Percentiles rank a stretch among this genome's conserved stretches.
phyloP scores from a whole-genome alignment of 2,329 filamentous ascomycete species.

The Exserohilum rostratum region DNA sequence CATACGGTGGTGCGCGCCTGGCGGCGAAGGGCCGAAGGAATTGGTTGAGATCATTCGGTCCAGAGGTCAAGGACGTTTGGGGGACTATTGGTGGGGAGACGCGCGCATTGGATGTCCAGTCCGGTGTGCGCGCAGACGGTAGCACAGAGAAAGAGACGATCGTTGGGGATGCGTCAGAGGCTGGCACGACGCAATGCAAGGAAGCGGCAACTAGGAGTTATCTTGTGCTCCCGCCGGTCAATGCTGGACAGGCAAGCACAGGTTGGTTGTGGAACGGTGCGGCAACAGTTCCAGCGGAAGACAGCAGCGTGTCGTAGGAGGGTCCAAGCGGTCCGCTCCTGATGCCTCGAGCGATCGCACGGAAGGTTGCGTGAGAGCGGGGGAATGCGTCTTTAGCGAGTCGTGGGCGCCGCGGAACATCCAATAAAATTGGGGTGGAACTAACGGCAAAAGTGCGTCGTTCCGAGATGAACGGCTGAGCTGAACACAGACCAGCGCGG shows the following conservation, averaged over 20 bases:
- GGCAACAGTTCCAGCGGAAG: conserved; percentile 13
- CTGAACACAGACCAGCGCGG: conserved; percentile 21
- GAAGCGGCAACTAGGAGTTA: conserved; percentile 16
- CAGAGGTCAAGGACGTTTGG: conserved; percentile 17
- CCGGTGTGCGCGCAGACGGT: conserved; percentile 8
- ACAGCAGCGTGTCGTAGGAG: conserved; percentile 23
- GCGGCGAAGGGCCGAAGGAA: conserved; percentile 44
- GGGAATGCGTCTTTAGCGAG: conserved; percentile 45
- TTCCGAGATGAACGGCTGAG: conserved; percentile 26
- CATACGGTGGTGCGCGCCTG: conserved; percentile 40
- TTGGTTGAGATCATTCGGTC: conserved; percentile 46
- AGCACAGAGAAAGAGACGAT: conserved; percentile 10
- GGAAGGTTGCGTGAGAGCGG: conserved; percentile 41
- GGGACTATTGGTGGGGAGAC: conserved; percentile 24
- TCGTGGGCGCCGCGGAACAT: conserved; percentile 33
- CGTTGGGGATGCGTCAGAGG: conserved; percentile 2
- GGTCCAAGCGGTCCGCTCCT: conserved; percentile 32
- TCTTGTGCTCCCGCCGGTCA: conserved; percentile 11
- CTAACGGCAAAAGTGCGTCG: conserved; percentile 34
- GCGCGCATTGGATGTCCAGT: conserved; percentile 36
- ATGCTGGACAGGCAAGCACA: conserved; percentile 14
- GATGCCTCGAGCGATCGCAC: conserved; percentile 40
- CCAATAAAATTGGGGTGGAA: conserved; percentile 38
- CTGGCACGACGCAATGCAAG: conserved; percentile 9
- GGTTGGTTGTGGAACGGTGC: conserved; percentile 15